These are phyloP conservation scores for Barnettozyma hawaiiensis DNA, from an alignment of 1,139 yeast species.

Conservation along the genomic window DNA sequence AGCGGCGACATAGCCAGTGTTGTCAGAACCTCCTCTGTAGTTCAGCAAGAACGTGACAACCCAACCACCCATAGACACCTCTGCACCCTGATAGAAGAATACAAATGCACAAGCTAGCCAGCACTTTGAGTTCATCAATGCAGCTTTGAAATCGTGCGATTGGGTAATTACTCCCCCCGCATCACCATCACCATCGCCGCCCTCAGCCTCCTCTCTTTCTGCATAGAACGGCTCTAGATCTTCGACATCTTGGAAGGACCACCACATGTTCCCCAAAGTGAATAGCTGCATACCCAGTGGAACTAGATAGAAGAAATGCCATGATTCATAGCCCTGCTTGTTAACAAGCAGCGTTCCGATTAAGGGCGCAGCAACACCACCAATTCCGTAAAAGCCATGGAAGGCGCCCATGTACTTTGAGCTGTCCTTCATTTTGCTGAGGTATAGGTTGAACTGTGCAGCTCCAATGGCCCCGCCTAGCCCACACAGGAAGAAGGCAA, in stretches of 20 bases:
- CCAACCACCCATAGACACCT: constrained; percentile 70
- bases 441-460: constrained; percentile 51
- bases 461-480: constrained; percentile 50
- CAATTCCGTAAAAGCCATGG: constrained; percentile 60
- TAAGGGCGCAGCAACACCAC: constrained; percentile 57
- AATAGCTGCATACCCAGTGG: constrained; percentile 37
- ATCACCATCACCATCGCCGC: too few species aligned
- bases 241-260: constrained; percentile 39
- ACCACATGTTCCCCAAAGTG: constrained; percentile 29
- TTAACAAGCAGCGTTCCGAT: constrained; percentile 44
- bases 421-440: constrained; percentile 38
- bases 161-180: too few species aligned
- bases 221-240: constrained; percentile 32
- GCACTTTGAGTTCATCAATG: constrained; percentile 39
- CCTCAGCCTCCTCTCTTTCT: constrained; percentile 14
- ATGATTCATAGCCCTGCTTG: constrained; percentile 34
- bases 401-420: constrained; percentile 46
- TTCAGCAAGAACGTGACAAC: constrained; percentile 56
- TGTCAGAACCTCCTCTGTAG: constrained; percentile 44
- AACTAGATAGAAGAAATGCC: constrained; percentile 52
- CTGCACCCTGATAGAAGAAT: constrained; percentile 62
- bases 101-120: constrained; percentile 53
- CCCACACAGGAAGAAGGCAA: constrained; percentile 55
- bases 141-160: constrained; percentile 26
- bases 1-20: constrained; percentile 57